Evolutionary conservation across 129 eudicot genomes (phyloP), one percentile per base, ranked within the genome.

Genomic region (Pulicaria dysenterica): DNA sequence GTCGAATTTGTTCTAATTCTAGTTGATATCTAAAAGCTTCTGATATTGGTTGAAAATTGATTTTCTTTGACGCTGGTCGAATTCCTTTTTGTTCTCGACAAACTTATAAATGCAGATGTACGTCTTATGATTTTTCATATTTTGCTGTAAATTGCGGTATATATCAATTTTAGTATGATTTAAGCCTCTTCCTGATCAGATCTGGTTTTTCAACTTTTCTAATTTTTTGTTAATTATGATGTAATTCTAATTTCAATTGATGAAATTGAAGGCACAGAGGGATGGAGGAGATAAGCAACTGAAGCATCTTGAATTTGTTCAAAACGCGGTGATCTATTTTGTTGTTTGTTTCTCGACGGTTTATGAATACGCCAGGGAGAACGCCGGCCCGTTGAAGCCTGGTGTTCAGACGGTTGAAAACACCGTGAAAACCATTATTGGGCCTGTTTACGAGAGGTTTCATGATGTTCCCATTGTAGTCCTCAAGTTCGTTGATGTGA

Each of bases 401-500:
- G 83, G 91, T 7, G 83, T 89, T 74, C 78, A 81, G 58, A 76
- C 90, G n/a, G 95, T 92, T 2, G 96, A 92, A 73, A 86, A 73
- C 58, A 83, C 89, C 31, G 95, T 92, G 64, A 83, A 51, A 62
- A 77, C 95, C 15, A 83, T 92, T 46, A 51, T 83, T 63, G 95
- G 92, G 16, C 96, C 96, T 42, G 84, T 89, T 13, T 89, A 80
- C 56, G 87, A 85, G 36, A 85, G 83, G 82, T 85, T 71, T 50
- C 95, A 83, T 2, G 73, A 80, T 42, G 83, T 87, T 41, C 98
- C 98, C 9, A 55, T 64, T 47, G 77, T 80, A 37, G 69, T 85
- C 19, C 98, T 92, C 68, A 78, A 70, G 56, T 89, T 92, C 70
- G 45, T 83, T 7, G 98, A 92, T 66, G 73, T 81, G 16, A 89